Base-by-base conservation (phyloP, 1,139 yeast species). In the Meyerozyma carpophila region DNA sequence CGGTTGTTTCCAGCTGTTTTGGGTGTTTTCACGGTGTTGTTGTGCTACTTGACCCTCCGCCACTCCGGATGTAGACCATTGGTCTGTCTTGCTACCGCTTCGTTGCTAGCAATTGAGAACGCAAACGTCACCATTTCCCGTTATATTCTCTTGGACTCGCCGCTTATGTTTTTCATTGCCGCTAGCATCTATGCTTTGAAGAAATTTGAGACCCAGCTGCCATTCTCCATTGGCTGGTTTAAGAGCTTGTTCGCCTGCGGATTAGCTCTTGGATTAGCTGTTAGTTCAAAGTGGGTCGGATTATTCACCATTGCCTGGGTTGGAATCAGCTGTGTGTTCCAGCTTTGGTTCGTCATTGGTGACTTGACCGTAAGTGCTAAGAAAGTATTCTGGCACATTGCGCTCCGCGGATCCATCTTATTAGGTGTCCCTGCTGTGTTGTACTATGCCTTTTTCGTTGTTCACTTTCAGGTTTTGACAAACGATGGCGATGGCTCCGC, bases 261-360 rank as follows among this genome's bases (percentile, higher is more conserved):
- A 49, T 65, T 89, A 42, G 85, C 85, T 14, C 72, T 94, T 44
- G 99, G 98, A 41, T 79, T 94, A 46, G 93, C 98, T 3, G 73
- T 85, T 29, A 81, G 91, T 38, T 83, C 96, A 39, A 94, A 94
- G 65, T 93, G 98, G 98, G 98, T 93, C 41, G 99, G 98, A 18
- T 14, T 34, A 3, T 37, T 37, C 32, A 41, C 44, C 32, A 40
- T 52, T 13, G 54, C 53, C 8, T 94, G 98, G 98, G 79, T 88
- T 48, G 98, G 98, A 40, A 43, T 77, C 5, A 63, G 81, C 50
- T 89, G 95, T 53, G 62, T 82, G 18, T 76, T 81, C 67, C 94
- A 88, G 59, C 65, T 93, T 55, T 91, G 97, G 97, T 80, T 88
- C 62, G 66, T 86, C 48, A 67, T 90, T 58, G 98, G 98, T 52